These are phyloP conservation scores for Chlamydomonas reinhardtii DNA, from an alignment of 163 green algal species.

Conservation along the genomic window DNA sequence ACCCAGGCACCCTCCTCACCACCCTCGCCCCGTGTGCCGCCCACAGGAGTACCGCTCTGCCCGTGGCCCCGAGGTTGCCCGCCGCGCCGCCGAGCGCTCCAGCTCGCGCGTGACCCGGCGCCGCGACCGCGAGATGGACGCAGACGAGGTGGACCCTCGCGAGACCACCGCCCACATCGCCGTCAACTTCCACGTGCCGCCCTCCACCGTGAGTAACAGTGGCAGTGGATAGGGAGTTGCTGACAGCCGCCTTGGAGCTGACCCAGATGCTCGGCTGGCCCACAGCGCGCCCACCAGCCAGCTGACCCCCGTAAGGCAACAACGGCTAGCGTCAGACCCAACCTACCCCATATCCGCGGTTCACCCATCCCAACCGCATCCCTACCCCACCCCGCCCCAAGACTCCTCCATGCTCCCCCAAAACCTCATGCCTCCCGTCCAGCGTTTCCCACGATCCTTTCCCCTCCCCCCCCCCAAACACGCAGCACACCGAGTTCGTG, in stretches of 20 bases:
- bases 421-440: not conserved
- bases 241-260: no score
- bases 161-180: constrained; percentile 32
- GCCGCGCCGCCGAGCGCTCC: no score
- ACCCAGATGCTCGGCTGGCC: no score
- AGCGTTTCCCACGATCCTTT: not conserved
- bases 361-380: not conserved
- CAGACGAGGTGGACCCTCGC: constrained; percentile 9
- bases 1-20: no score
- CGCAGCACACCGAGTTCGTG: constrained; percentile 24
- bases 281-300: no score
- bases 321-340: no score
- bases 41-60: not conserved
- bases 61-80: not conserved
- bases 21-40: not conserved
- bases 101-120: not conserved
- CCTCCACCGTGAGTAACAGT: constrained; percentile 8
- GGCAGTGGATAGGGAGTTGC: not conserved
- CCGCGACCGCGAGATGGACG: not conserved
- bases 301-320: no score
- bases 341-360: no score
- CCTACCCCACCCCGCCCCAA: no score
- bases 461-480: not conserved
- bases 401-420: no score
- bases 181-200: constrained; percentile 44